Evolutionary conservation across 495 filamentous ascomycete species (phyloP), one percentile per base, ranked within the genome.

Genomic region (Aspergillus leporis): DNA sequence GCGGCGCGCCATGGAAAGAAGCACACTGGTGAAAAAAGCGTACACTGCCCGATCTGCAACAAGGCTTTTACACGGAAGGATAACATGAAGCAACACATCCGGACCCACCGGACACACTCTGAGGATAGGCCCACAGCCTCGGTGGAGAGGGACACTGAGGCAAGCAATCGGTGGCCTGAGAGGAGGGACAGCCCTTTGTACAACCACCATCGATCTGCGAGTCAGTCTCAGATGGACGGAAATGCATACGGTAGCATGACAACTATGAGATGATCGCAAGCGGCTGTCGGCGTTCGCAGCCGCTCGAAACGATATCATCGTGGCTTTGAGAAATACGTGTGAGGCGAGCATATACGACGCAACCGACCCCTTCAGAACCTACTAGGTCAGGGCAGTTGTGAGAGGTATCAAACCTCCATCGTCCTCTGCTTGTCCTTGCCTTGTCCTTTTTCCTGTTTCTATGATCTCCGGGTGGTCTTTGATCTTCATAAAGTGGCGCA

Each of bases 41-140:
- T 96, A 19, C 82, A 86, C 50, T 98, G 93, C 74, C 87, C 90
- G 0, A 91, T 88, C 57, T 98, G 93, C 78, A 83, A 87, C 71
- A 97, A 97, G 74, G 91, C 91, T 49, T 98, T 98, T 68, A 97
- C 94, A 5, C 87, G 93, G 46, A 92, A 94, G 67, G 93, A 98
- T 76, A 98, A 98, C 75, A 97, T 97, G 90, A 97, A 97, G 79
- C 93, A 98, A 66, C 93, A 98, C 67, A 87, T 91, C 53, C 85
- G 93, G 50, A 98, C 94, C 0, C 93, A 98, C 71, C 73, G 74
- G 34, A 74, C 70, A 0, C 71, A 74, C 50, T 74, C 73, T 0
- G 70, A 78, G 12, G 75, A 77, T 1, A 69, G 72, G 64, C 69
- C 70, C 5, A 66, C 68, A 16, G 60, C 43, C 0, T 61, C 64